Evolutionary conservation across 2,329 filamentous ascomycete genomes (phyloP).

Genomic region (Escovopsis sp.): DNA sequence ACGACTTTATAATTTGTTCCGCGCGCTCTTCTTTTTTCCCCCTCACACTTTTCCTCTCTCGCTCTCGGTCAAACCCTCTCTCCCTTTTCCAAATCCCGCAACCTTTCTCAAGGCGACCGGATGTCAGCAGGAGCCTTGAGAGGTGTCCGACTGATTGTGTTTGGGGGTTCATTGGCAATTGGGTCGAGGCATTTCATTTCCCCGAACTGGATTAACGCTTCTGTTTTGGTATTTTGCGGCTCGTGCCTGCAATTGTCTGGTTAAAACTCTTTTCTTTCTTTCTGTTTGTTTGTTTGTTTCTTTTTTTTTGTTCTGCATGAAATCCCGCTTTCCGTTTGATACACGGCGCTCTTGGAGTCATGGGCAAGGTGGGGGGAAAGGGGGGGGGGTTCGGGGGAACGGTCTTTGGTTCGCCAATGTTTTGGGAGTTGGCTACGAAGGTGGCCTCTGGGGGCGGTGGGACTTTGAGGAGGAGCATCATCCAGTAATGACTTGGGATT

Average conservation of each 20-base stretch:
- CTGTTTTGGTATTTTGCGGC: conserved; percentile 13
- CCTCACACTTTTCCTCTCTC: too few relatives aligned
- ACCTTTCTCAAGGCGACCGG: neutral
- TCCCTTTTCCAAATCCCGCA: neutral
- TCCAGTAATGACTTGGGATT: too few relatives aligned
- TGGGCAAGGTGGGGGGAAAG: conserved; percentile 15
- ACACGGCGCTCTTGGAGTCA: conserved; percentile 27
- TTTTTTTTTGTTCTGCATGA: conserved; percentile 15
- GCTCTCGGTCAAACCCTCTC: too few relatives aligned
- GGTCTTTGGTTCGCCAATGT: conserved; percentile 20
- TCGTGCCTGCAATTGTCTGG: conserved; percentile 14
- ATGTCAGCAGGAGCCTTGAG: conserved; percentile 5
- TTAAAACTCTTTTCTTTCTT: conserved; percentile 12
- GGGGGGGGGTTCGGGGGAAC: conserved; percentile 12
- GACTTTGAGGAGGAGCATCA: too few relatives aligned
- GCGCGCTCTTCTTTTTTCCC: too few relatives aligned
- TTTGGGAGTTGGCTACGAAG: conserved; percentile 21
- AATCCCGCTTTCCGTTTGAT: conserved; percentile 20
- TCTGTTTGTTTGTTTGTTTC: too few relatives aligned
- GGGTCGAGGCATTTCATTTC: conserved; percentile 6
- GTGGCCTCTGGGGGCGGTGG: conserved; percentile 5
- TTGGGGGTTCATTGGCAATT: conserved; percentile 5
- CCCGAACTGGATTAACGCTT: conserved; percentile 15
- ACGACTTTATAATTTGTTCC: conserved; percentile 11
- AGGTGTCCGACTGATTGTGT: conserved; percentile 12